Percentiles rank a stretch among this genome's conserved stretches.
Conservation (phyloP, 2,329 filamentous ascomycete species). For the Colletotrichum sp. region DNA sequence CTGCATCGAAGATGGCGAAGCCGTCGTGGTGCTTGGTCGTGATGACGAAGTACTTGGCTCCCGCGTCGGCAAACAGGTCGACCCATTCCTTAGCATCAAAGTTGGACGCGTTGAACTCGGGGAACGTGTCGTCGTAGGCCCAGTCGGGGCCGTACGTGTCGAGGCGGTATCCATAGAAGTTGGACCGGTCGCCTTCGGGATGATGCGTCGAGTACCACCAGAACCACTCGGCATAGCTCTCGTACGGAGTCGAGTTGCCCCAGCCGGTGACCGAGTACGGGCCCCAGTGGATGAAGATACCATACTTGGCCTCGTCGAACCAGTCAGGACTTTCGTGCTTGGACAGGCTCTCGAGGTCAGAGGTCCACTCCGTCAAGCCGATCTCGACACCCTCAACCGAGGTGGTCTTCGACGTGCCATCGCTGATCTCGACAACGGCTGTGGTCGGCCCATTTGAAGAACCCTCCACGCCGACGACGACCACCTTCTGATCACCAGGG, state of each 20-base stretch:
- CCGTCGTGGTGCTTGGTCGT: conserved; percentile 55
- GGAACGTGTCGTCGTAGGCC: conserved; percentile 62
- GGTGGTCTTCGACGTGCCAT: conserved; percentile 12
- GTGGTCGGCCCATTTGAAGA: conserved; percentile 25
- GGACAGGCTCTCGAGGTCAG: conserved; percentile 38
- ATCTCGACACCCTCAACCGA: conserved; percentile 29
- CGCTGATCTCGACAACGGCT: conserved; percentile 25
- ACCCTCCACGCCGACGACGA: conserved; percentile 40
- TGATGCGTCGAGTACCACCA: conserved; percentile 49
- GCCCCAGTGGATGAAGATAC: conserved; percentile 68
- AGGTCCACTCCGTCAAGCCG: conserved; percentile 39
- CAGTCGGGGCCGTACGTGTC: conserved; percentile 54
- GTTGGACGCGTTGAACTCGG: conserved; percentile 53
- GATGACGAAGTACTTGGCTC: conserved; percentile 54
- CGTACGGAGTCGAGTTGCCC: conserved; percentile 48
- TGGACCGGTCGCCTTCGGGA: conserved; percentile 14
- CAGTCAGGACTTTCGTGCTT: conserved; percentile 52
- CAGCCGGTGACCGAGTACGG: conserved; percentile 61
- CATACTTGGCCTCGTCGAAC: conserved; percentile 61
- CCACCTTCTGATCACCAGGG: conserved; percentile 47
- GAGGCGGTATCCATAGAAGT: conserved; percentile 51
- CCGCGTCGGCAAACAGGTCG: conserved; percentile 55
- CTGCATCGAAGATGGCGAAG: conserved; percentile 48
- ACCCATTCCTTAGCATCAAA: conserved; percentile 60
- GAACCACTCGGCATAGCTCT: conserved; percentile 50